Conservation (phyloP, 371 early-diverging fungal genomes). For the Circinella minor region DNA sequence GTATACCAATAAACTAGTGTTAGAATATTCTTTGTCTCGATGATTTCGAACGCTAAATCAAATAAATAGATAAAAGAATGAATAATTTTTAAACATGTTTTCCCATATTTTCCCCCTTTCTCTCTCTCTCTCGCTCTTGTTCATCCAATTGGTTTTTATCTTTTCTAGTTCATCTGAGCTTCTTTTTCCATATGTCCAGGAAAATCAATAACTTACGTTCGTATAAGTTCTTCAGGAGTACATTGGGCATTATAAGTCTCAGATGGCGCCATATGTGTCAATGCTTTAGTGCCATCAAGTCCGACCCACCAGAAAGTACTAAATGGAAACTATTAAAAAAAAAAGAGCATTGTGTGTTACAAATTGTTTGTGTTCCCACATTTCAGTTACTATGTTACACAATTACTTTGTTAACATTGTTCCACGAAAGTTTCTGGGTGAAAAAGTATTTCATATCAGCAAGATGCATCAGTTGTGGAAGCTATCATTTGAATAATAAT, state of each 20-base stretch:
- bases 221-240: conserved; percentile 21
- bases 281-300: conserved; percentile 69
- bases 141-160: no score
- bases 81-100: not conserved
- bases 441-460: conserved; percentile 93
- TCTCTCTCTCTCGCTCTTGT: not conserved
- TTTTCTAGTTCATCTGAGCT: no score
- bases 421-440: conserved; percentile 98
- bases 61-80: not conserved
- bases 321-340: conserved; percentile 74
- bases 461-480: conserved; percentile 90
- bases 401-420: conserved; percentile 89
- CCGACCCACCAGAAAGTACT: conserved; percentile 91
- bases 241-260: conserved; percentile 61
- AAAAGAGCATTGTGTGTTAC: not conserved
- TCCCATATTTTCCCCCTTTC: not conserved
- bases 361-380: not conserved
- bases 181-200: no score
- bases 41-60: conserved; percentile 38
- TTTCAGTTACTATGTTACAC: not conserved
- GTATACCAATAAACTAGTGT: conserved; percentile 83
- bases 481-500: conserved; percentile 22
- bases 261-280: conserved; percentile 87
- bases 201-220: conserved; percentile 21
- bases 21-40: conserved; percentile 52